Evolutionary conservation across 176 grass and related monocot species (phyloP).

Genomic region (Guadua angustifolia): DNA sequence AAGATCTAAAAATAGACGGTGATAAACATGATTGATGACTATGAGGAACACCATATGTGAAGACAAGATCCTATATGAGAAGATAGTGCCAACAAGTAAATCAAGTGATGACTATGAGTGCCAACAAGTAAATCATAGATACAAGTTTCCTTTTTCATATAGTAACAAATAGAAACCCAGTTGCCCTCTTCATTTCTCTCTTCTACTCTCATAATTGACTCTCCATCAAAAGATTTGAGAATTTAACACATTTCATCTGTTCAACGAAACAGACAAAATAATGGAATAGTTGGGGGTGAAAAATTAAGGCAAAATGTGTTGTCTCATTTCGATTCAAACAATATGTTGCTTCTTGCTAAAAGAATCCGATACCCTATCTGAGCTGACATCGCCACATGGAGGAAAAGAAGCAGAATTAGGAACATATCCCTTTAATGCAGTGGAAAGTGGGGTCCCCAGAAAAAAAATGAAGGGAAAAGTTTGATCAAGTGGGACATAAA

Average conservation of each 20-base stretch:
- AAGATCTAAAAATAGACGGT: constrained; percentile 7
- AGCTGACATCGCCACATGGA: constrained; percentile 18
- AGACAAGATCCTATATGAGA: constrained; percentile 22
- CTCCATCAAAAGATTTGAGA: constrained; percentile 10
- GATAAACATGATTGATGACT: not conserved
- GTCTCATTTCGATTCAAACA: not conserved
- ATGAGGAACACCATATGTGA: not conserved
- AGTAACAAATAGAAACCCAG: constrained; percentile 2
- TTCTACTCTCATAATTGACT: not conserved
- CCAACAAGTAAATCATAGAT: too few relatives aligned
- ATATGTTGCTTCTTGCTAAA: constrained; percentile 23
- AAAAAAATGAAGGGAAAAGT: constrained; percentile 11
- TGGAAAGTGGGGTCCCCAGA: constrained; percentile 20
- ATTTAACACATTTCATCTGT: constrained; percentile 16
- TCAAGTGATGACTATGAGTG: not conserved
- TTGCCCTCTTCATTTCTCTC: not conserved
- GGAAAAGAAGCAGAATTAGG: constrained; percentile 12
- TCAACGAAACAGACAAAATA: not conserved
- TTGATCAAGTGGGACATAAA: constrained; percentile 37
- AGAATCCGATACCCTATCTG: constrained; percentile 42
- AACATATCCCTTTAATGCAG: constrained; percentile 18
- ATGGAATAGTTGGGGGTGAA: not conserved
- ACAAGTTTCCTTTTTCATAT: not conserved
- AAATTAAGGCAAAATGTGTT: not conserved
- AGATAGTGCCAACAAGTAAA: constrained; percentile 10